A percentile compares a stretch with the other conserved stretches of the same genome.
phyloP scores from a whole-genome alignment of 768 basidiomycete genomes.

The Boletus fagicola region DNA sequence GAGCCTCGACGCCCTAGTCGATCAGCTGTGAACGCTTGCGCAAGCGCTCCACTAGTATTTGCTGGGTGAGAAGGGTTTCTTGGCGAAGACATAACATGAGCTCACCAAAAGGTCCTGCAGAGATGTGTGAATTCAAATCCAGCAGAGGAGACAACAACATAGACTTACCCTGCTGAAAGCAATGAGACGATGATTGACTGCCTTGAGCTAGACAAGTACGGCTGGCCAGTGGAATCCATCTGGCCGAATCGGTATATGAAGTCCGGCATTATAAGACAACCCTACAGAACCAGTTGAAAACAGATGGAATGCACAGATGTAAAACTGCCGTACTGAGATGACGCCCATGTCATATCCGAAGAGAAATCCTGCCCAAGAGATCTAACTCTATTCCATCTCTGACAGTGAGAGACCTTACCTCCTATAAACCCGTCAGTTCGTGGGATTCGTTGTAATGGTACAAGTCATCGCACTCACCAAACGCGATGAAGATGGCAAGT shows the following conservation, averaged over 20 bases:
- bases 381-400: not conserved
- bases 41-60: slow-evolving; percentile 58
- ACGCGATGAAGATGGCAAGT: slow-evolving; percentile 69
- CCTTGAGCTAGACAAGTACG: slow-evolving; percentile 55
- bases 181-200: slow-evolving; percentile 80
- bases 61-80: slow-evolving; percentile 1
- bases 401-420: slow-evolving; percentile 14
- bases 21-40: slow-evolving; percentile 73
- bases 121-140: not conserved
- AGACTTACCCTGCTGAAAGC: slow-evolving; percentile 62
- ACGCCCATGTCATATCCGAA: slow-evolving; percentile 80
- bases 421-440: slow-evolving; percentile 11
- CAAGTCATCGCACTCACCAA: slow-evolving; percentile 45
- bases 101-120: slow-evolving; percentile 52
- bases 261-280: slow-evolving; percentile 78
- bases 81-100: not conserved
- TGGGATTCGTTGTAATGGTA: not conserved
- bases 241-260: slow-evolving; percentile 70
- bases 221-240: slow-evolving; percentile 43
- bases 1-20: slow-evolving; percentile 69
- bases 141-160: not conserved
- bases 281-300: slow-evolving; percentile 36
- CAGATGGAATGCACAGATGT: slow-evolving; percentile 1
- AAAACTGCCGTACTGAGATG: slow-evolving; percentile 51
- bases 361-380: slow-evolving; percentile 45